Evolutionary conservation across 2,329 filamentous ascomycete species (phyloP).

Genomic region (Penicillium palitans): DNA sequence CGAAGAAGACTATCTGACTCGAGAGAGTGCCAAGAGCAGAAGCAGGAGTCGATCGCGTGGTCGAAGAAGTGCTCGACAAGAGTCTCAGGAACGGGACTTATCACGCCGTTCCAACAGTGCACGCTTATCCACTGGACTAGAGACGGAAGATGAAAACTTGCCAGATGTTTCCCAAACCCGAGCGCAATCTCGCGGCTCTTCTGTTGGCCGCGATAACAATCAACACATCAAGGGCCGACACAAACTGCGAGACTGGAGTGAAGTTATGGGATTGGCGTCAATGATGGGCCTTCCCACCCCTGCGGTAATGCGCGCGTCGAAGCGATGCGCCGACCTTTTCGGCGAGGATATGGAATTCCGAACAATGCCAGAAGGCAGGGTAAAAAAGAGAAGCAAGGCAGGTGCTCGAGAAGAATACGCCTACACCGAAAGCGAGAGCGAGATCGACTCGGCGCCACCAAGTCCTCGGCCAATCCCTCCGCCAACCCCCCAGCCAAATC

Average conservation of each 20-base stretch:
- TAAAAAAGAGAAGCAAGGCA: slow-evolving; percentile 15
- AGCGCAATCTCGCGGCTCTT: slow-evolving; percentile 16
- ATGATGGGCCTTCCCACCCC: slow-evolving; percentile 67
- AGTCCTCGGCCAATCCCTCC: not conserved
- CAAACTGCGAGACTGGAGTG: slow-evolving; percentile 73
- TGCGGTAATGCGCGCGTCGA: slow-evolving; percentile 67
- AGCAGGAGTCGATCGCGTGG: slow-evolving; percentile 27
- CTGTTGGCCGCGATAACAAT: slow-evolving; percentile 4
- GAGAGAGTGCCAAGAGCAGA: slow-evolving; percentile 10
- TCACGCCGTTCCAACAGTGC: slow-evolving; percentile 12
- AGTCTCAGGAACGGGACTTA: slow-evolving; percentile 10
- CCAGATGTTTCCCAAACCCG: slow-evolving; percentile 14
- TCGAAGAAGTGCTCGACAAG: slow-evolving; percentile 25
- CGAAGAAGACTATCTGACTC: slow-evolving; percentile 14
- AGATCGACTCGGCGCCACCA: slow-evolving; percentile 9
- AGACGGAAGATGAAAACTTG: slow-evolving; percentile 8
- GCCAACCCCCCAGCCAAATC: not conserved
- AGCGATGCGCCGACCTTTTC: slow-evolving; percentile 75
- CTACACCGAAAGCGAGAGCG: slow-evolving; percentile 32
- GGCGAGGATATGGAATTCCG: slow-evolving; percentile 67
- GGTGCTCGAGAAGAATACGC: slow-evolving; percentile 20
- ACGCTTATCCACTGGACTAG: slow-evolving; percentile 8
- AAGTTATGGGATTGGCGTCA: slow-evolving; percentile 76
- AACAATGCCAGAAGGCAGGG: slow-evolving; percentile 50
- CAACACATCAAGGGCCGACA: slow-evolving; percentile 19